A percentile compares a stretch with the other conserved stretches of the same genome.
Evolutionary conservation across 768 basidiomycete genomes (phyloP).

Genomic region (Lactarius sp.): DNA sequence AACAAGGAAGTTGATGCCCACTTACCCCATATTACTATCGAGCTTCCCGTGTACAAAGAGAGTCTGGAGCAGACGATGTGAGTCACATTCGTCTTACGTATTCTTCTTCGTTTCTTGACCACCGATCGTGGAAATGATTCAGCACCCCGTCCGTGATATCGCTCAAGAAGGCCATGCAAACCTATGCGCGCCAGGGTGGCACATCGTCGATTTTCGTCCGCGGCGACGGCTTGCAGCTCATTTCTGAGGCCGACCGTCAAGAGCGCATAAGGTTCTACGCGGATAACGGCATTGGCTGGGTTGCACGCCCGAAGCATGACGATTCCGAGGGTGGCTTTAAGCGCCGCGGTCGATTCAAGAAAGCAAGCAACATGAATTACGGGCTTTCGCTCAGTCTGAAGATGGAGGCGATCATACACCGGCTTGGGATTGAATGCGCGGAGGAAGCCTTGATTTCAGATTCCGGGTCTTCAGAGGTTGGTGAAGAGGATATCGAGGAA

Average conservation of each 20-base stretch:
- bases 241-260: constrained; percentile 56
- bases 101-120: too few species aligned
- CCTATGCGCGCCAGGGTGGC: too few species aligned
- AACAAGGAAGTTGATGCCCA: constrained; percentile 58
- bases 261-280: constrained; percentile 70
- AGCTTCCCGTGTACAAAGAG: constrained; percentile 89
- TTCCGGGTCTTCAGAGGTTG: constrained; percentile 37
- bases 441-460: constrained; percentile 33
- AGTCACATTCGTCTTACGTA: too few species aligned
- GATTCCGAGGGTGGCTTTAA: constrained; percentile 59
- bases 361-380: constrained; percentile 91
- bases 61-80: constrained; percentile 80
- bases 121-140: too few species aligned
- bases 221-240: constrained; percentile 76
- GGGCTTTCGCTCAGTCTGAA: too few species aligned
- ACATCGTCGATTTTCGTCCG: constrained; percentile 75
- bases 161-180: too few species aligned
- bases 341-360: constrained; percentile 89
- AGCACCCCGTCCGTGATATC: too few species aligned
- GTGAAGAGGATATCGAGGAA: constrained; percentile 61
- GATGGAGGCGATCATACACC: too few species aligned
- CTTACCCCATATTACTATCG: constrained; percentile 72
- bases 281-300: constrained; percentile 74
- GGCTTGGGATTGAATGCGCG: constrained; percentile 40
- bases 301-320: constrained; percentile 72